Evolutionary conservation across 176 grass and related monocot genomes (phyloP).

Genomic region (Avena insularis): DNA sequence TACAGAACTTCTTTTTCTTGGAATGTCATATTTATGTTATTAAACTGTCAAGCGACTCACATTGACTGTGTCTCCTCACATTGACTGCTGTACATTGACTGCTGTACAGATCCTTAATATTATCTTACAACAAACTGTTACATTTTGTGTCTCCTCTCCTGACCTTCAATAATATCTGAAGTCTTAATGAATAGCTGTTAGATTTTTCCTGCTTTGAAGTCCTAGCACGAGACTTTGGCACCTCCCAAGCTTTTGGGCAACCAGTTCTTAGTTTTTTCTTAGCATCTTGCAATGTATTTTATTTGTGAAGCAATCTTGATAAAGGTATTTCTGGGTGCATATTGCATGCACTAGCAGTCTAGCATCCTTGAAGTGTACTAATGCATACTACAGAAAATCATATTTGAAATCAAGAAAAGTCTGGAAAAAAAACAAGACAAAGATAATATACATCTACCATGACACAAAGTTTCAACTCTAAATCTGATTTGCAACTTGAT

Average conservation of each 20-base stretch:
- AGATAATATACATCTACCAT: not conserved
- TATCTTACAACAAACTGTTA: not conserved
- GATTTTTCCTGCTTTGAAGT: too few relatives aligned
- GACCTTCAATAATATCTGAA: not conserved
- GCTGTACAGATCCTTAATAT: not conserved
- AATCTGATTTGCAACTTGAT: not conserved
- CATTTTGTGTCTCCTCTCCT: slow-evolving; percentile 15
- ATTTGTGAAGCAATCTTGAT: too few relatives aligned
- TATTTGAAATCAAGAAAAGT: not conserved
- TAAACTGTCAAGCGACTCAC: not conserved
- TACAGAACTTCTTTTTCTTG: not conserved
- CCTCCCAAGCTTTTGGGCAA: too few relatives aligned
- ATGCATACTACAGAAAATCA: not conserved
- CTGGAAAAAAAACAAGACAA: not conserved
- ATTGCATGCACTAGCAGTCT: not conserved
- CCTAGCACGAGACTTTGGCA: too few relatives aligned
- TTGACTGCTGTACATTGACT: too few relatives aligned
- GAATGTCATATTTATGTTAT: not conserved
- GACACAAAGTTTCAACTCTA: not conserved
- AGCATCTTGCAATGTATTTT: too few relatives aligned
- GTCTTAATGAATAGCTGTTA: not conserved
- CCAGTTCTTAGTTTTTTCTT: too few relatives aligned
- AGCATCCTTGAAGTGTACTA: not conserved
- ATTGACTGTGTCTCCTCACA: too few relatives aligned
- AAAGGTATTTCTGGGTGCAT: not conserved